Conservation (phyloP, 371 early-diverging fungal genomes). For the Mortierella sp. region DNA sequence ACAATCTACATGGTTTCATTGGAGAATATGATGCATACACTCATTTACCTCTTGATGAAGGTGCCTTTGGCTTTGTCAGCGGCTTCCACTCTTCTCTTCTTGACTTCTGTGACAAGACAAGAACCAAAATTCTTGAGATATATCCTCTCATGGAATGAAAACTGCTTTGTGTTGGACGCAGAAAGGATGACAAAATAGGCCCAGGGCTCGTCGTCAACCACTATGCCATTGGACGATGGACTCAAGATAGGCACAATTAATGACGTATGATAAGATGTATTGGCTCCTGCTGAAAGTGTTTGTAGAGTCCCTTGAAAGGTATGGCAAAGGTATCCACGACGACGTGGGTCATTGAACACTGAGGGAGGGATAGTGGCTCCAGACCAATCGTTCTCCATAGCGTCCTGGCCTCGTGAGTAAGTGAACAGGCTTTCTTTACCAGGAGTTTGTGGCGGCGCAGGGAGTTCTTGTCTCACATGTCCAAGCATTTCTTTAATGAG, state of each 20-base stretch:
- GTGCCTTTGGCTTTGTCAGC: conserved; percentile 59
- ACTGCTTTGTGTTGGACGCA: conserved; percentile 48
- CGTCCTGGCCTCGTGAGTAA: conserved; percentile 27
- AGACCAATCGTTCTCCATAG: conserved; percentile 46
- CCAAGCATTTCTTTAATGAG: conserved; percentile 48
- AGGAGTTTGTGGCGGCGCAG: conserved; percentile 9
- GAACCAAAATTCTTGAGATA: conserved; percentile 60
- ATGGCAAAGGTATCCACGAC: conserved; percentile 36
- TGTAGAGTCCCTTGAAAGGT: conserved; percentile 55
- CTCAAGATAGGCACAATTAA: conserved; percentile 56
- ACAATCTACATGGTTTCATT: background rate
- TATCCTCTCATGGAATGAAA: conserved; percentile 56
- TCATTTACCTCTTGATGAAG: conserved; percentile 54
- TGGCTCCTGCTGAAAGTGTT: conserved; percentile 23
- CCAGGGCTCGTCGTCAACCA: conserved; percentile 42
- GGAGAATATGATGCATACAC: background rate
- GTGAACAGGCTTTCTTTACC: conserved; percentile 18
- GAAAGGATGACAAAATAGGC: conserved; percentile 56
- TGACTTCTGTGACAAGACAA: conserved; percentile 57
- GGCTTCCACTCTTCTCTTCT: conserved; percentile 57
- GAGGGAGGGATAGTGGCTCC: conserved; percentile 3
- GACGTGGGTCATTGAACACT: conserved; percentile 16
- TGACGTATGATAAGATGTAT: conserved; percentile 42
- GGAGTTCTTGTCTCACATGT: conserved; percentile 41
- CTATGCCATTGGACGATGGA: conserved; percentile 13